phyloP scores from a whole-genome alignment of 2,329 filamentous ascomycete genomes.

The Colletotrichum costaricense region DNA sequence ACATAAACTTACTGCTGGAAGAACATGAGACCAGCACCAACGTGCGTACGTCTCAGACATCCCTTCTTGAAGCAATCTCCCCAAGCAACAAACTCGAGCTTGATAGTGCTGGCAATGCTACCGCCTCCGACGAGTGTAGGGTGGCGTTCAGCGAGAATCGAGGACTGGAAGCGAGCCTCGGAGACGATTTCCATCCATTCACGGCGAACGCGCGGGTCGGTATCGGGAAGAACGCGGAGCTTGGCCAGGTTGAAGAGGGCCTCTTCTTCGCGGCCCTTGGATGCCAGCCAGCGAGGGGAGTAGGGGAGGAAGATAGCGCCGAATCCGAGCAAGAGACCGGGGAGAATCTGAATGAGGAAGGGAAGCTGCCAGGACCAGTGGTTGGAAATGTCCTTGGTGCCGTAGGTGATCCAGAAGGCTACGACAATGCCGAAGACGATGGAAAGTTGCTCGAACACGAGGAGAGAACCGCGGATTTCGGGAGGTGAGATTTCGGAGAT shows the following conservation, averaged over 20 bases:
- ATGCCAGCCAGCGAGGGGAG: constrained; percentile 43
- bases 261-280: constrained; percentile 48
- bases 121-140: constrained; percentile 47
- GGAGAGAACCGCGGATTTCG: constrained; percentile 48
- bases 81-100: constrained; percentile 60
- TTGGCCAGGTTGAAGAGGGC: constrained; percentile 38
- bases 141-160: constrained; percentile 45
- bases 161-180: constrained; percentile 31
- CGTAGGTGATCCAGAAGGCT: constrained; percentile 42
- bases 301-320: constrained; percentile 42
- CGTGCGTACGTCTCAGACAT: constrained; percentile 55
- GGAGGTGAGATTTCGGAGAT: constrained; percentile 54
- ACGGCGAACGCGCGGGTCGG: constrained; percentile 34
- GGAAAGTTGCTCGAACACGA: constrained; percentile 45
- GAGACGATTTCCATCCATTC: constrained; percentile 38
- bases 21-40: constrained; percentile 65
- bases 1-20: constrained; percentile 57
- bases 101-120: constrained; percentile 47
- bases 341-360: constrained; percentile 44
- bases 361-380: constrained; percentile 43
- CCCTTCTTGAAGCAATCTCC: constrained; percentile 61
- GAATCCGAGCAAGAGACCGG: constrained; percentile 38
- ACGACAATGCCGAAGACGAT: constrained; percentile 47
- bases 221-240: constrained; percentile 35
- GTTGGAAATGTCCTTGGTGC: constrained; percentile 37